Conservation (phyloP, 2,329 filamentous ascomycete genomes). For the Calonectria multiphialidica region DNA sequence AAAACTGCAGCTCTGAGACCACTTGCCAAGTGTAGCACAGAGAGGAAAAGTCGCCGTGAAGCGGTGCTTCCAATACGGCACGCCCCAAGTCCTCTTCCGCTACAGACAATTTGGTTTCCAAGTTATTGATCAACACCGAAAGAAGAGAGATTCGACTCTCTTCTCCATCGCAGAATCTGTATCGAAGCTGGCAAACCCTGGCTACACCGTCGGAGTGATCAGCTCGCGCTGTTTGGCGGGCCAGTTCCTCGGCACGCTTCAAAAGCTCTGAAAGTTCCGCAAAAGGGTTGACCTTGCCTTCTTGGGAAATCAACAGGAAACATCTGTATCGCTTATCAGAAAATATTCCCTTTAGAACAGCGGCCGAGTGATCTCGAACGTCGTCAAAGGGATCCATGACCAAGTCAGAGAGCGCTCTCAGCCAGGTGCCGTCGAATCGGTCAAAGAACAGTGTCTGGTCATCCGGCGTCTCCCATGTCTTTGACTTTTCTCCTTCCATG, state of each 20-base stretch:
- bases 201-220: conserved; percentile 95
- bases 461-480: conserved; percentile 53
- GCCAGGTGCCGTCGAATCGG: conserved; percentile 62
- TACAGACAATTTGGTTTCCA: conserved; percentile 74
- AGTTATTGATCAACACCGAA: conserved; percentile 65
- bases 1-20: conserved; percentile 56
- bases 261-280: conserved; percentile 61
- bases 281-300: conserved; percentile 28
- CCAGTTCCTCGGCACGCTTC: conserved; percentile 65
- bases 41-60: conserved; percentile 79
- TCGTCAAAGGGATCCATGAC: conserved; percentile 94
- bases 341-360: conserved; percentile 63
- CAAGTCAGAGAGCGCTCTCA: conserved; percentile 79
- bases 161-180: conserved; percentile 63
- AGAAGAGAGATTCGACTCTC: conserved; percentile 64
- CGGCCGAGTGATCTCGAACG: conserved; percentile 73
- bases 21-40: conserved; percentile 70
- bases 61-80: conserved; percentile 74
- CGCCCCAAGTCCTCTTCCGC: conserved; percentile 74
- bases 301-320: conserved; percentile 36
- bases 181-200: conserved; percentile 78
- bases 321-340: conserved; percentile 51
- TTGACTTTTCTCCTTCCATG: conserved; percentile 71
- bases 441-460: conserved; percentile 56
- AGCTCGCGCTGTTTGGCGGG: conserved; percentile 81